Conservation (phyloP, 148 eudicot species). For the Persicaria maculosa region DNA sequence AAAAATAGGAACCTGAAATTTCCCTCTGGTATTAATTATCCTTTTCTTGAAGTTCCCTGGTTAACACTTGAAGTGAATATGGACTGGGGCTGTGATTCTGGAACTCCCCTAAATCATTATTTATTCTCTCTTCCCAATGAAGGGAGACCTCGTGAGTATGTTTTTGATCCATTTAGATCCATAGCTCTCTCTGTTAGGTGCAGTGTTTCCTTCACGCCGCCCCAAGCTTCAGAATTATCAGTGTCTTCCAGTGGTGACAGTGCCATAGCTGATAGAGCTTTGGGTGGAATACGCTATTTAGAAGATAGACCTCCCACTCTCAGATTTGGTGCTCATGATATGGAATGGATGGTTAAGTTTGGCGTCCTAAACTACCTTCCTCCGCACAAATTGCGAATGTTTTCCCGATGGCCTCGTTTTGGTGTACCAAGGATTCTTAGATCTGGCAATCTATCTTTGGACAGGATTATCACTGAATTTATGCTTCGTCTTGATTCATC, state of each 20-base stretch:
- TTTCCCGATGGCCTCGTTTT: constrained; percentile 95
- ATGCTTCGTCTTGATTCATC: constrained; percentile 90
- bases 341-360: constrained; percentile 81
- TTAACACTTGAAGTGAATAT: constrained; percentile 76
- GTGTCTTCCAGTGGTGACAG: constrained; percentile 30
- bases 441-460: constrained; percentile 91
- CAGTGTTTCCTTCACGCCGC: constrained; percentile 64
- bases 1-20: constrained; percentile 51
- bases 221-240: constrained; percentile 35
- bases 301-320: constrained; percentile 49
- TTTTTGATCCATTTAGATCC: constrained; percentile 93
- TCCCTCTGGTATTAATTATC: constrained; percentile 39
- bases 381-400: constrained; percentile 80
- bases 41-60: constrained; percentile 70
- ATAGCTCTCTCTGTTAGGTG: constrained; percentile 80
- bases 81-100: constrained; percentile 99
- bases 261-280: constrained; percentile 24
- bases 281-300: constrained; percentile 21
- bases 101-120: constrained; percentile 84
- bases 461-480: constrained; percentile 91
- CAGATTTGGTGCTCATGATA: constrained; percentile 86
- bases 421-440: constrained; percentile 86
- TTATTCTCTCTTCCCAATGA: constrained; percentile 87
- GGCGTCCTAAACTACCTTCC: constrained; percentile 76
- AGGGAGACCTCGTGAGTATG: constrained; percentile 56